Evolutionary conservation across 768 basidiomycete genomes (phyloP), one percentile per base, ranked within the genome.

Genomic region (Mycena capillaripes): DNA sequence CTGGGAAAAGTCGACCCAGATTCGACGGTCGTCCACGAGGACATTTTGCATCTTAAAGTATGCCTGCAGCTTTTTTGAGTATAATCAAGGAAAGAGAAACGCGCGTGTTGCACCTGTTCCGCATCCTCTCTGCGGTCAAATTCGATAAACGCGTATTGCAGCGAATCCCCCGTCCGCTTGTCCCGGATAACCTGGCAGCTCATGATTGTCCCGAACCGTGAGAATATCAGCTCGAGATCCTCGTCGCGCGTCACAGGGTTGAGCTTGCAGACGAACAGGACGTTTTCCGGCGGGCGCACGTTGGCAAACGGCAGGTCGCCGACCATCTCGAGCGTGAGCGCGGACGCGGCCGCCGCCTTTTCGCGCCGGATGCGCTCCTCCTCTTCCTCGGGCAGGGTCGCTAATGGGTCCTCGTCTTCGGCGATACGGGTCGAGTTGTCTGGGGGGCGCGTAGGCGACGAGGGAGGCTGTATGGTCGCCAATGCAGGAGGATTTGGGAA

Each of bases 41-140:
- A 99, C 98, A 77, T 99, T 99, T 80, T 99, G 98, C 98, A 99
- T 99, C 82, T 99, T 99, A 85, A 99, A 97, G 82, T 99, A 99
- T 11, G 96, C 98, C 94, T 97, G 74, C 21, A n/a, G n/a, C n/a
- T n/a, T n/a, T n/a, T n/a, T n/a, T n/a, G n/a, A n/a, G n/a, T n/a
- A n/a, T n/a, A n/a, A n/a, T n/a, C n/a, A n/a, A n/a, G n/a, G 27
- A 30, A 17, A 40, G 30, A 36, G 2, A 34, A 50, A 66, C 46
- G 77, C 88, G n/a, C n/a, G n/a, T n/a, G n/a, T n/a, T n/a, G 70
- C 73, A 95, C 96, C 91, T 96, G 93, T 82, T 99, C 97, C 10
- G 97, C 97, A 42, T 97, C 94, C 72, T 96, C 96, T 50, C 92
- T 84, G 80, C 94, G 95, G 79, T 97, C 96, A 84, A 98, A 99